Conservation (phyloP, 495 filamentous ascomycete genomes). For the Aspergillus egyptiacus region DNA sequence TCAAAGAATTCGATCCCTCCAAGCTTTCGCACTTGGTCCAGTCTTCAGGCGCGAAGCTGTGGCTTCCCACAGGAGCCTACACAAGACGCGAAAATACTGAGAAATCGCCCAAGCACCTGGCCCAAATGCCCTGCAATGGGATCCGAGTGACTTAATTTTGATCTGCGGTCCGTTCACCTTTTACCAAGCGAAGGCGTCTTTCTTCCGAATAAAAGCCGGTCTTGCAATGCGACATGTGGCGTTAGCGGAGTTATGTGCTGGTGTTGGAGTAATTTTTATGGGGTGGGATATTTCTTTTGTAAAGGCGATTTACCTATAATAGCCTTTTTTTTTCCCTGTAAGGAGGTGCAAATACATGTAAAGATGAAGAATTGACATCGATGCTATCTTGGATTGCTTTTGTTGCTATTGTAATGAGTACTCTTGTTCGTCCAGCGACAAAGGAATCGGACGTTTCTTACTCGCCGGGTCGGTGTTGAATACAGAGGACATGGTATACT, state of each 20-base stretch:
- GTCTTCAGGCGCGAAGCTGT: constrained; percentile 12
- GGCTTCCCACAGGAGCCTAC: constrained; percentile 6
- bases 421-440: background rate
- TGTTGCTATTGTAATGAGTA: background rate
- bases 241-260: background rate
- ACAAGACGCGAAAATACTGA: constrained; percentile 4
- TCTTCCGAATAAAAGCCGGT: too few relatives aligned
- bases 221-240: too few relatives aligned
- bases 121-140: constrained; percentile 5
- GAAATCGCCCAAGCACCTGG: background rate
- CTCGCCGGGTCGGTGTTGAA: background rate
- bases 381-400: constrained; percentile 1
- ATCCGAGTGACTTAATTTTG: constrained; percentile 11
- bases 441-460: background rate
- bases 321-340: background rate
- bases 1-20: constrained; percentile 40
- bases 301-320: background rate
- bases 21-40: constrained; percentile 12
- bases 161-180: too few relatives aligned
- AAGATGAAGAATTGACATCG: background rate
- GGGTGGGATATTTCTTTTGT: background rate
- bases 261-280: background rate
- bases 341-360: background rate
- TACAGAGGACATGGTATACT: too few relatives aligned
- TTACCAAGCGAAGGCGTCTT: too few relatives aligned